phyloP scores from a whole-genome alignment of 2,329 filamentous ascomycete genomes.

The Botrytis fragariae region DNA sequence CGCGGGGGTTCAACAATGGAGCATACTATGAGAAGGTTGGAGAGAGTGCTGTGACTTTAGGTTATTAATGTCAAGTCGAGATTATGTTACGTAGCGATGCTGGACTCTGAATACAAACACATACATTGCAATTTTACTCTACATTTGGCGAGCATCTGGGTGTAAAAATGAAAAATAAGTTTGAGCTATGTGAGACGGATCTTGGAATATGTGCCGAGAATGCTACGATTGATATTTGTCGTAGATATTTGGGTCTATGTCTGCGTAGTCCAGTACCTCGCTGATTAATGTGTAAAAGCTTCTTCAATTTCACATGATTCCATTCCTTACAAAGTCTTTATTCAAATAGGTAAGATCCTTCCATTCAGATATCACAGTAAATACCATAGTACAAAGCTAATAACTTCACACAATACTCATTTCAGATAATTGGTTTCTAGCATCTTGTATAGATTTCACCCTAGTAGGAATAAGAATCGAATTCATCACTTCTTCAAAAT shows the following conservation, averaged over 20 bases:
- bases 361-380: not conserved
- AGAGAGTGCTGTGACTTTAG: not conserved
- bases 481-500: no score
- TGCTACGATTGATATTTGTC: not conserved
- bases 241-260: not conserved
- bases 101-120: not conserved
- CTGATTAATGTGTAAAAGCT: not conserved
- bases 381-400: no score
- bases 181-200: not conserved
- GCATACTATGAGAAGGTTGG: not conserved
- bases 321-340: not conserved
- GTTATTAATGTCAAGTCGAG: not conserved
- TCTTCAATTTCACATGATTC: not conserved
- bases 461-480: no score
- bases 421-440: no score
- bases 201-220: not conserved
- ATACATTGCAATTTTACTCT: not conserved
- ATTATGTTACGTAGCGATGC: not conserved
- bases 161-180: accelerated
- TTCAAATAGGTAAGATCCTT: not conserved
- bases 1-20: not conserved
- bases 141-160: not conserved
- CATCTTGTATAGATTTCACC: no score
- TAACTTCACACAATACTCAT: no score
- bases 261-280: not conserved